A percentile compares a stretch with the other conserved stretches of the same genome.
Conservation (phyloP, 305 asterid species). For the Andrographis paniculata region DNA sequence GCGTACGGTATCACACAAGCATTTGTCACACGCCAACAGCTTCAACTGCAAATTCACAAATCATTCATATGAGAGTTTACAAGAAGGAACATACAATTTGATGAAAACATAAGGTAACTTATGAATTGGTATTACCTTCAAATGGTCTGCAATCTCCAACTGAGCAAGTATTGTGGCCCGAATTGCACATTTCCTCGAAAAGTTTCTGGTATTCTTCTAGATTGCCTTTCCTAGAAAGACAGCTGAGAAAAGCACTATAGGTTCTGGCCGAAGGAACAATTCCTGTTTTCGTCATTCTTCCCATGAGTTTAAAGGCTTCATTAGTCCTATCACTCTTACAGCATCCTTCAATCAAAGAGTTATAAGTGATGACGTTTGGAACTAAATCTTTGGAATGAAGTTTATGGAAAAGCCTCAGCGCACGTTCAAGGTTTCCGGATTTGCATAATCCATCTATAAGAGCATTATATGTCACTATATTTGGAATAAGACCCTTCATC, state of each 20-base stretch:
- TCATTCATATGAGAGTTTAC: too few relatives aligned
- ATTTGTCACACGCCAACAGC: conserved; percentile 21
- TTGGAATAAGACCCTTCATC: conserved; percentile 61
- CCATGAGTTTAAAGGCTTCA: conserved; percentile 53
- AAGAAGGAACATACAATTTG: too few relatives aligned
- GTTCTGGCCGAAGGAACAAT: conserved; percentile 42
- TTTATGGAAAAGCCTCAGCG: conserved; percentile 59
- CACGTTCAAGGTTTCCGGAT: conserved; percentile 68
- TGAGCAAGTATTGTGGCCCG: conserved; percentile 23
- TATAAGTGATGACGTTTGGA: conserved; percentile 52
- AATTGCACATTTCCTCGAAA: conserved; percentile 34
- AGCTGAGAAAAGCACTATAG: conserved; percentile 39
- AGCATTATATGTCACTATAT: conserved; percentile 69
- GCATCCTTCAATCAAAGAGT: conserved; percentile 63
- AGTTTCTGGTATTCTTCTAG: conserved; percentile 32
- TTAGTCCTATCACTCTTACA: conserved; percentile 46
- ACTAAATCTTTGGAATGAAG: conserved; percentile 47
- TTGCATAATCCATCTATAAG: conserved; percentile 74
- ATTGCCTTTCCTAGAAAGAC: conserved; percentile 33
- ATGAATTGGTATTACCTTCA: conserved; percentile 27
- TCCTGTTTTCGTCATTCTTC: conserved; percentile 59
- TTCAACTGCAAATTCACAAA: conserved; percentile 18
- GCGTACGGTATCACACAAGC: conserved; percentile 4
- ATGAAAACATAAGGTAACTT: too few relatives aligned
- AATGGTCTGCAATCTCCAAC: conserved; percentile 22